Conservation (phyloP, 2,329 filamentous ascomycete species). For the Fusarium equiseti region DNA sequence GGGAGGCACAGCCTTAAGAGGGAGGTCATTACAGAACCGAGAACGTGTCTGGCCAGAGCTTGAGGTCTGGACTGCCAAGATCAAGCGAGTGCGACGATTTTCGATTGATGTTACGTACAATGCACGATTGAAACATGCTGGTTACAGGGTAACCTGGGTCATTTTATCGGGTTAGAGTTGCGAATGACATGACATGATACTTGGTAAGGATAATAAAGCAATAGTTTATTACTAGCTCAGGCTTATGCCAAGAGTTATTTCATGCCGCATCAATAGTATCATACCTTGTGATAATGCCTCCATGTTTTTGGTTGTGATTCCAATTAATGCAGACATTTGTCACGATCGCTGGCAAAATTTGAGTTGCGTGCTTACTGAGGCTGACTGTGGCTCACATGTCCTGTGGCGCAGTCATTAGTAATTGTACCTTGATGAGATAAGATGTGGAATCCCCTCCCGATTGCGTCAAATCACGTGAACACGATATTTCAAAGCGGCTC, state of each 20-base stretch:
- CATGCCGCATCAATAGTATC: background rate
- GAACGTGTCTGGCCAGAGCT: background rate
- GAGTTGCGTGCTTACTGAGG: background rate
- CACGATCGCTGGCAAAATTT: background rate
- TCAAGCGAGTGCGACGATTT: constrained; percentile 6
- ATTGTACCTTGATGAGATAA: background rate
- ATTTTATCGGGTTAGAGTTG: background rate
- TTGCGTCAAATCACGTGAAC: constrained; percentile 41
- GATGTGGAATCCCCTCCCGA: constrained; percentile 24
- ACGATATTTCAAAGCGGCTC: constrained; percentile 40
- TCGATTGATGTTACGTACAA: constrained; percentile 13
- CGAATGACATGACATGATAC: background rate
- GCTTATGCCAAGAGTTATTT: background rate
- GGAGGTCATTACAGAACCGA: constrained; percentile 15
- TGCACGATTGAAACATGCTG: background rate
- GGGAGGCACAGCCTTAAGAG: constrained; percentile 28
- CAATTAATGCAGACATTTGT: background rate
- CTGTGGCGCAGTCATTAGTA: constrained; percentile 5
- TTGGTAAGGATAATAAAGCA: background rate
- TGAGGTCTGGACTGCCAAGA: constrained; percentile 4
- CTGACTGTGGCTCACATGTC: constrained; percentile 5
- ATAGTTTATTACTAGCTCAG: background rate
- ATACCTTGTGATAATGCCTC: background rate
- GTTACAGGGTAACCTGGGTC: constrained; percentile 17
- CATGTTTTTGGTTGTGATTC: background rate